These are phyloP conservation scores for Asterochloris erici DNA, from an alignment of 139 green algal species.

Conservation along the genomic window DNA sequence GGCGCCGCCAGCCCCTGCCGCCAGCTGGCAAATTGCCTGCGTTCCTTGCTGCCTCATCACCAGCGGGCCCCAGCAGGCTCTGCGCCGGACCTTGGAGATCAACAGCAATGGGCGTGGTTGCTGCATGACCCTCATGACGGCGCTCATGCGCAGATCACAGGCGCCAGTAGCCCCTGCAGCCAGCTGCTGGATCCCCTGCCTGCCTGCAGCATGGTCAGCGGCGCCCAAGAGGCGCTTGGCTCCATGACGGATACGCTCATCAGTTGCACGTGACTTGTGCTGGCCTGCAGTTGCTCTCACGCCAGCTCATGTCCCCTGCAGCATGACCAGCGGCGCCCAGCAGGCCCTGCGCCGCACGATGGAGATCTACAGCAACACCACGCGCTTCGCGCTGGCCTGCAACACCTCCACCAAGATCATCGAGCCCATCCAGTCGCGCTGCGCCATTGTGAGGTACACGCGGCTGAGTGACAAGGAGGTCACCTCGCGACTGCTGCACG, in stretches of 20 bases:
- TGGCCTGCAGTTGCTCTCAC: slow-evolving; percentile 44
- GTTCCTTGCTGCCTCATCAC: no score
- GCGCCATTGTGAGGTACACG: slow-evolving; percentile 91
- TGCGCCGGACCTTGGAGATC: no score
- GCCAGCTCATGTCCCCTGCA: slow-evolving; percentile 4
- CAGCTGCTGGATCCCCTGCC: no score
- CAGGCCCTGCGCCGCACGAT: slow-evolving; percentile 98
- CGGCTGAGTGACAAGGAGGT: slow-evolving; percentile 87
- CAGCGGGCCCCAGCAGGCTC: no score
- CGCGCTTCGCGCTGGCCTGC: slow-evolving; percentile 96
- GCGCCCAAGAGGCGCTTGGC: slow-evolving; percentile 84
- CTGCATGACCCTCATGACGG: no score
- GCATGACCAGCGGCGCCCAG: slow-evolving; percentile 93
- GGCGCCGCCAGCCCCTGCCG: no score
- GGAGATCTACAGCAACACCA: slow-evolving; percentile 95
- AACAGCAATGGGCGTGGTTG: no score
- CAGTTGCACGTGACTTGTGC: slow-evolving; percentile 88
- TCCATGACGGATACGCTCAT: slow-evolving; percentile 59
- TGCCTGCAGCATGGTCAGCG: slow-evolving; percentile 73
- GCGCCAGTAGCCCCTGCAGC: no score
- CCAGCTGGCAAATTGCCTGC: no score
- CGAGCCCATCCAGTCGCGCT: slow-evolving; percentile 95
- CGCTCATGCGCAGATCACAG: no score
- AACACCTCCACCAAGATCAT: slow-evolving; percentile 97
- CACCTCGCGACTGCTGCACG: slow-evolving; percentile 73